A percentile compares a stretch with the other conserved stretches of the same genome.
Evolutionary conservation across 495 filamentous ascomycete genomes (phyloP).

Genomic region (Pseudevernia furfuracea): DNA sequence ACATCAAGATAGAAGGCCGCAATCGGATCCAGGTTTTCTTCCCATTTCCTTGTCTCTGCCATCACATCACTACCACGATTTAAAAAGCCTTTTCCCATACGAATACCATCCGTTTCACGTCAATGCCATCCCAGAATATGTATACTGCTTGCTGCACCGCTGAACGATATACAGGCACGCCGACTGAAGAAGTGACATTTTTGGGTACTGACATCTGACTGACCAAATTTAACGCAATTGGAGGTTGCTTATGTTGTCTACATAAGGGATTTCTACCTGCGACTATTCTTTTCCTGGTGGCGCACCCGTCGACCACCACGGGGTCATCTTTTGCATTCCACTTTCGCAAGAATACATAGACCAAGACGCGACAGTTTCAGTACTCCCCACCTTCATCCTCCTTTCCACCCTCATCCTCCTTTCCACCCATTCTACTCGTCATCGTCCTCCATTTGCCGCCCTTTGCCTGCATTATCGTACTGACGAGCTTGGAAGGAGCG

Average conservation of each 20-base stretch:
- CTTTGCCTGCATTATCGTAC: slow-evolving; percentile 17
- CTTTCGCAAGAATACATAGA: background rate
- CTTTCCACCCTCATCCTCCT: slow-evolving; percentile 17
- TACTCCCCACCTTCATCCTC: slow-evolving; percentile 4
- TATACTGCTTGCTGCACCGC: background rate
- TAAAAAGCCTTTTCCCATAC: background rate
- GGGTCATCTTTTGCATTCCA: background rate
- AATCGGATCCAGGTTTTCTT: too few relatives aligned
- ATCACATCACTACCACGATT: background rate
- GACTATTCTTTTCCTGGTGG: background rate
- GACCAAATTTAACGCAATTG: too few relatives aligned
- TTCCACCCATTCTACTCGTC: slow-evolving; percentile 20
- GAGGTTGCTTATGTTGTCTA: background rate
- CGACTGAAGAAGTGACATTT: background rate
- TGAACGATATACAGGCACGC: background rate
- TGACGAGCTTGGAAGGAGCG: slow-evolving; percentile 1
- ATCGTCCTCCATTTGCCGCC: slow-evolving; percentile 21
- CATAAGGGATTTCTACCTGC: background rate
- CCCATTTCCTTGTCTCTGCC: too few relatives aligned
- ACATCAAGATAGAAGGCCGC: too few relatives aligned
- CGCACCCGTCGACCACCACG: background rate
- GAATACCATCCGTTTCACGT: background rate
- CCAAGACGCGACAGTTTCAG: background rate
- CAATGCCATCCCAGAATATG: background rate
- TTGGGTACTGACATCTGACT: too few relatives aligned